phyloP scores from a whole-genome alignment of 352 stramenopile genomes.

The Phytopythium aichiense region DNA sequence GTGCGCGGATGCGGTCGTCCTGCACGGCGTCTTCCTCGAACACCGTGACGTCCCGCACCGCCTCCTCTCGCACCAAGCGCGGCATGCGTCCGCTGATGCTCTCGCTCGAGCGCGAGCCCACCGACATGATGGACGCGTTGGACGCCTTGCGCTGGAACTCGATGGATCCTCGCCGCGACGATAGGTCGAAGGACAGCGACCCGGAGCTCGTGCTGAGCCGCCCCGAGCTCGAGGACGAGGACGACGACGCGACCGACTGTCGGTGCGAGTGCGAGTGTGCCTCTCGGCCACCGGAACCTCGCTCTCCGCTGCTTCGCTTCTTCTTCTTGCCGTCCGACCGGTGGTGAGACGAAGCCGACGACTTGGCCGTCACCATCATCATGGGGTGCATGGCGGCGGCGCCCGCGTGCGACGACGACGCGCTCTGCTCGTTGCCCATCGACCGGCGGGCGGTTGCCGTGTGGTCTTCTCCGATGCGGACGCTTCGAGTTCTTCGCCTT shows the following conservation, averaged over 20 bases:
- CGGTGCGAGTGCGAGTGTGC: background rate
- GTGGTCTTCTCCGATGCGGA: no score
- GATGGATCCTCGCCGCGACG: background rate
- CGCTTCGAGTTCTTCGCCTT: background rate
- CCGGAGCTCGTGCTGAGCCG: constrained; percentile 4
- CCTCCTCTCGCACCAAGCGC: background rate
- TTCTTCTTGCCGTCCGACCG: constrained; percentile 1
- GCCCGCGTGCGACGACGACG: background rate
- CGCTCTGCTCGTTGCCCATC: constrained; percentile 11
- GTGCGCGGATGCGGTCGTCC: background rate
- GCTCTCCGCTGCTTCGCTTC: background rate
- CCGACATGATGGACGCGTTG: background rate
- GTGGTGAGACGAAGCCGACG: background rate
- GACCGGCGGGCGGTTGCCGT: background rate
- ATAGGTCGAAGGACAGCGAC: background rate
- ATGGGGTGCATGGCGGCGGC: constrained; percentile 6
- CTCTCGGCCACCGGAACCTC: no score
- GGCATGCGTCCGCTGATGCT: background rate
- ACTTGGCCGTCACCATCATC: constrained; percentile 1
- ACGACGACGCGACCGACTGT: background rate
- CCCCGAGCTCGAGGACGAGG: constrained; percentile 3
- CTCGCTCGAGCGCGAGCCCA: background rate
- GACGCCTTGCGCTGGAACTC: constrained; percentile 2
- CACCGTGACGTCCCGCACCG: background rate
- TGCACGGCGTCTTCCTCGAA: background rate